phyloP scores from a whole-genome alignment of 2,329 filamentous ascomycete species.

The Stemphylium vesicarium region DNA sequence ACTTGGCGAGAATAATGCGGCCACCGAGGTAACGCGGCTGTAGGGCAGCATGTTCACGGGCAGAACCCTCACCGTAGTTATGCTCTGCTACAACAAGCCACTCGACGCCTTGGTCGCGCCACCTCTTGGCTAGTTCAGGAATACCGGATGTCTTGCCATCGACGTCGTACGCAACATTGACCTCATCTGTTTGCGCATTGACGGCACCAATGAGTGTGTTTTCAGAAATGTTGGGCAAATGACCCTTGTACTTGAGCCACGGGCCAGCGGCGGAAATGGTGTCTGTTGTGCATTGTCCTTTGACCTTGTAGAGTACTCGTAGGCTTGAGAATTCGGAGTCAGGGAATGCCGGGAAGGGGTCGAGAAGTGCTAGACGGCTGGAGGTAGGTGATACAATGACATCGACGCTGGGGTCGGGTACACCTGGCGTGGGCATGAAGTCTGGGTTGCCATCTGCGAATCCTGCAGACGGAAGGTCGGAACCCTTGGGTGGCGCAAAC shows the following conservation, averaged over 20 bases:
- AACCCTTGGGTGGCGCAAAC: conserved; percentile 75
- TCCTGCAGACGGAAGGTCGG: conserved; percentile 69
- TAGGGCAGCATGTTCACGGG: conserved; percentile 86
- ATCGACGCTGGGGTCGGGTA: conserved; percentile 71
- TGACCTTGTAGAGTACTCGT: conserved; percentile 91
- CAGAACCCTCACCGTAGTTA: conserved; percentile 94
- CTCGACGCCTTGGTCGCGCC: conserved; percentile 75
- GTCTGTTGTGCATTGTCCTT: conserved; percentile 98
- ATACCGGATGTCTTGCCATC: conserved; percentile 78
- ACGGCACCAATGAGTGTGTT: conserved; percentile 97
- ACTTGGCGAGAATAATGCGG: conserved; percentile 82
- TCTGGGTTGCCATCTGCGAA: conserved; percentile 80
- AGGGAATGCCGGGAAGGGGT: conserved; percentile 89
- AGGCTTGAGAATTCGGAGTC: conserved; percentile 74
- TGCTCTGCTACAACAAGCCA: conserved; percentile 98
- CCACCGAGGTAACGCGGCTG: conserved; percentile 91
- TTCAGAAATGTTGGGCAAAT: conserved; percentile 95
- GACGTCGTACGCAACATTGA: conserved; percentile 89
- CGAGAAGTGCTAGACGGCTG: conserved; percentile 85
- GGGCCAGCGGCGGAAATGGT: conserved; percentile 97
- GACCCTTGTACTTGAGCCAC: conserved; percentile 99
- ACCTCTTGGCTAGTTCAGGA: conserved; percentile 82
- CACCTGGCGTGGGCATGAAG: conserved; percentile 74
- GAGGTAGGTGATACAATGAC: conserved; percentile 88
- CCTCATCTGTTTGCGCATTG: conserved; percentile 90